phyloP scores from a whole-genome alignment of 2,329 filamentous ascomycete species.

The Colletotrichum viniferum region DNA sequence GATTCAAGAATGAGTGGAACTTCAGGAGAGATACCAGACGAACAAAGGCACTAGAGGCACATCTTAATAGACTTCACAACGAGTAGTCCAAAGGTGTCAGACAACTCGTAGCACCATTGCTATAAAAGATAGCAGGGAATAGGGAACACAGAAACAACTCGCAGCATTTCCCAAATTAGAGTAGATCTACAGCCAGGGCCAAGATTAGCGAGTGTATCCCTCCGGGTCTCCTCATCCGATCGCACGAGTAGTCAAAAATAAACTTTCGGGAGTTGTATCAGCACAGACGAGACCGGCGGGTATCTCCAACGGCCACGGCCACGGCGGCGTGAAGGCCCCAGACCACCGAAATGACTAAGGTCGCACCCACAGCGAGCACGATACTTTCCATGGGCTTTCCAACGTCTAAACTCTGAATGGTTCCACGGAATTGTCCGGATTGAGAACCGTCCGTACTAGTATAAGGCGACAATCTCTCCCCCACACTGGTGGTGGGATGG shows the following conservation, averaged over 20 bases:
- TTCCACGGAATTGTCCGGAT: background rate
- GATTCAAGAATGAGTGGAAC: background rate
- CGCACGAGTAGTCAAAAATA: background rate
- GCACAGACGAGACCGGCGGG: background rate
- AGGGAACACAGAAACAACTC: background rate
- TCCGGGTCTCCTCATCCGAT: background rate
- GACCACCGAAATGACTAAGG: background rate
- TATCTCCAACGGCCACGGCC: background rate
- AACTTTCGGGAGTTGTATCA: background rate
- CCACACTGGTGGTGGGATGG: background rate
- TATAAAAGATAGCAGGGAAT: background rate
- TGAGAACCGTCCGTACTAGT: background rate
- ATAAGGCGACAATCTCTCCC: background rate
- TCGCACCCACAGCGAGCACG: background rate
- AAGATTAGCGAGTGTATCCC: background rate
- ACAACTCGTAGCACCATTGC: background rate
- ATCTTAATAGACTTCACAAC: background rate
- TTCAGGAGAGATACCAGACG: fast-evolving
- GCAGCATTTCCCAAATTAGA: background rate
- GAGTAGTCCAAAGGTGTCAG: background rate
- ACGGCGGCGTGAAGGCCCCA: background rate
- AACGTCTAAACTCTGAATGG: background rate
- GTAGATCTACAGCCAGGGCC: background rate
- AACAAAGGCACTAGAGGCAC: background rate
- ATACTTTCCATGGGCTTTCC: background rate